phyloP scores from a whole-genome alignment of 768 basidiomycete genomes.

The Phaeotremella skinneri region DNA sequence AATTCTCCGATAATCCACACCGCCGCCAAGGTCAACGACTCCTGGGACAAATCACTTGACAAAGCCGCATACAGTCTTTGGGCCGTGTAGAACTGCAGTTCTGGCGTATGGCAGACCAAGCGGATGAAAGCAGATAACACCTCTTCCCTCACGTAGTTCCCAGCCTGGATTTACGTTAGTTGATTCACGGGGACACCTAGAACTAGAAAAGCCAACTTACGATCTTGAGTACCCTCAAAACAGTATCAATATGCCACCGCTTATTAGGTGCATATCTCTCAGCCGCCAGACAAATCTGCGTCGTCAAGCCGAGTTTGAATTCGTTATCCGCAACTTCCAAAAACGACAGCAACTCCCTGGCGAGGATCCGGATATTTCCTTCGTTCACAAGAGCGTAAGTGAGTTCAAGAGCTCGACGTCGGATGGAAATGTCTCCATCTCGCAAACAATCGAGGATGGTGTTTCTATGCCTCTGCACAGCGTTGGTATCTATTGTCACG shows the following conservation, averaged over 20 bases:
- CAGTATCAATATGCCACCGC: constrained; percentile 98
- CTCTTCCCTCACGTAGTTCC: constrained; percentile 96
- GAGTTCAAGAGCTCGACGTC: constrained; percentile 90
- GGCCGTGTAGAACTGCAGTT: constrained; percentile 90
- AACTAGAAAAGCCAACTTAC: constrained; percentile 56
- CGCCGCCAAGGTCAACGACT: constrained; percentile 85
- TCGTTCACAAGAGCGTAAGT: constrained; percentile 98
- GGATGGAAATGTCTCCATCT: constrained; percentile 98
- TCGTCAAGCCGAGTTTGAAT: constrained; percentile 97
- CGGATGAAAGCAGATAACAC: constrained; percentile 92
- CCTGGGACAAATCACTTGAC: constrained; percentile 88
- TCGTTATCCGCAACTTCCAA: constrained; percentile 98
- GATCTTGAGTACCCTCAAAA: constrained; percentile 83
- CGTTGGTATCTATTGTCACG: constrained; percentile 94
- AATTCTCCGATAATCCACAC: constrained; percentile 98
- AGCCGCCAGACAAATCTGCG: constrained; percentile 91
- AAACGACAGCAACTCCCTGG: constrained; percentile 89
- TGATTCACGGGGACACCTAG: too few relatives aligned
- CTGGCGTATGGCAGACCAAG: constrained; percentile 92
- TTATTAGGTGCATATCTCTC: constrained; percentile 97
- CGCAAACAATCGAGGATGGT: constrained; percentile 98
- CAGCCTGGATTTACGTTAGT: constrained; percentile 72
- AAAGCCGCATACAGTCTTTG: constrained; percentile 86
- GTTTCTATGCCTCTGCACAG: constrained; percentile 95
- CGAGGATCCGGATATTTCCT: constrained; percentile 84